These are phyloP conservation scores for Peniophora sp. DNA, from an alignment of 1,284 basidiomycete genomes.

Conservation along the genomic window DNA sequence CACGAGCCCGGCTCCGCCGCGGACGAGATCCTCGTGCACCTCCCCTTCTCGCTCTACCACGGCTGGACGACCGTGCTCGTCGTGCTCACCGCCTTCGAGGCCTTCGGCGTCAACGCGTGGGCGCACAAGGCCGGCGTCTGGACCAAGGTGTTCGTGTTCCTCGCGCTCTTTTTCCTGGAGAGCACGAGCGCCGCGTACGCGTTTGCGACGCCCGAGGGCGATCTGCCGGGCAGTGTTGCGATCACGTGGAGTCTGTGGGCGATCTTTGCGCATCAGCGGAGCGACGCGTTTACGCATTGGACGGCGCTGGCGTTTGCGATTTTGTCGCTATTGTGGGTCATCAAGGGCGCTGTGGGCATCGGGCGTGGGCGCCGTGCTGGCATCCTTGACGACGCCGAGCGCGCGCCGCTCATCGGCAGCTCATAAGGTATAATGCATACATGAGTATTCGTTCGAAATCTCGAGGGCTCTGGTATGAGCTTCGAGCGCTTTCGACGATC, in stretches of 20 bases:
- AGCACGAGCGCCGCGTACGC: slow-evolving; percentile 88
- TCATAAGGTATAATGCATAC: too few relatives aligned
- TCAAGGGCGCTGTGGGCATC: slow-evolving; percentile 61
- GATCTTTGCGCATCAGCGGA: slow-evolving; percentile 66
- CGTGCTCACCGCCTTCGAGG: slow-evolving; percentile 83
- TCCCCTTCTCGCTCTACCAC: slow-evolving; percentile 90
- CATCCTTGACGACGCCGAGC: slow-evolving; percentile 76
- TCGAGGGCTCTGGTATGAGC: too few relatives aligned
- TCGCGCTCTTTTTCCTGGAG: slow-evolving; percentile 89
- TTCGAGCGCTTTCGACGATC: too few relatives aligned
- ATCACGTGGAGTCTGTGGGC: slow-evolving; percentile 81
- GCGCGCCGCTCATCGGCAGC: slow-evolving; percentile 63
- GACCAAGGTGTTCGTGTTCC: slow-evolving; percentile 93
- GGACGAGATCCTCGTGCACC: slow-evolving; percentile 78
- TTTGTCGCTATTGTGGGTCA: slow-evolving; percentile 76
- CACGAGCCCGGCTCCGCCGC: slow-evolving; percentile 56
- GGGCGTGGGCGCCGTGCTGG: slow-evolving; percentile 38
- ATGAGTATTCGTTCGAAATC: too few relatives aligned
- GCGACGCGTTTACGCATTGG: slow-evolving; percentile 84
- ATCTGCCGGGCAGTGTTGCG: slow-evolving; percentile 82
- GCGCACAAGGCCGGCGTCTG: slow-evolving; percentile 68
- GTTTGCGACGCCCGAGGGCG: slow-evolving; percentile 83
- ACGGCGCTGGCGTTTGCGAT: slow-evolving; percentile 80
- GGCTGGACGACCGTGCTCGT: slow-evolving; percentile 93
- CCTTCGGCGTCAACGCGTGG: slow-evolving; percentile 77